Percentiles rank a stretch among this genome's conserved stretches.
These are phyloP conservation scores for Blastobotrys americana DNA, from an alignment of 805 yeast species.

Conservation along the genomic window DNA sequence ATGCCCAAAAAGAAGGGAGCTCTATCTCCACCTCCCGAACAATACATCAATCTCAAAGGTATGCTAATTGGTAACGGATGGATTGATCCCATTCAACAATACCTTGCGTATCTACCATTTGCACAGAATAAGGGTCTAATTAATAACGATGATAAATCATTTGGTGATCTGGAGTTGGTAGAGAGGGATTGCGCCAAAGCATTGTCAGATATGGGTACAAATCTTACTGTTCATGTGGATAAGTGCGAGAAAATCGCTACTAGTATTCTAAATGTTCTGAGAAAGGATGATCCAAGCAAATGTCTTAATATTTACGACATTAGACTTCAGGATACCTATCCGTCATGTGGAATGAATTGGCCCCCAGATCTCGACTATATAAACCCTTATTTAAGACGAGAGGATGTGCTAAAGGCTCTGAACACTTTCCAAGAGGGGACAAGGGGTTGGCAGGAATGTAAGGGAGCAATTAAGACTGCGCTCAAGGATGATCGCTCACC, in stretches of 20 bases:
- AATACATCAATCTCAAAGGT: slow-evolving; percentile 46
- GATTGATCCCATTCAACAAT: slow-evolving; percentile 83
- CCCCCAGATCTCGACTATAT: slow-evolving; percentile 55
- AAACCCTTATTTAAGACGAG: slow-evolving; percentile 42
- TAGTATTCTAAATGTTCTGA: slow-evolving; percentile 28
- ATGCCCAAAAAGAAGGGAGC: slow-evolving; percentile 5
- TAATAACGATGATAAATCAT: slow-evolving; percentile 22
- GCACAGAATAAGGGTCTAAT: slow-evolving; percentile 54
- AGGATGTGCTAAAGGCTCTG: slow-evolving; percentile 43
- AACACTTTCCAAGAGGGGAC: slow-evolving; percentile 38
- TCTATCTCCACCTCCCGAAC: neutral
- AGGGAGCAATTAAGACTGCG: slow-evolving; percentile 44
- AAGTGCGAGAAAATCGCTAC: slow-evolving; percentile 39
- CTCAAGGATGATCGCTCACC: slow-evolving; percentile 46
- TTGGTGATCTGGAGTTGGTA: slow-evolving; percentile 16
- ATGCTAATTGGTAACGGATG: slow-evolving; percentile 87
- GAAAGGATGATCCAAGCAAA: slow-evolving; percentile 28
- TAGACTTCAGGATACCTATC: slow-evolving; percentile 61
- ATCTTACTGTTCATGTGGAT: slow-evolving; percentile 18
- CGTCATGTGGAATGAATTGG: slow-evolving; percentile 91
- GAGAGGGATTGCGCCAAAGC: slow-evolving; percentile 24
- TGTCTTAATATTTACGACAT: slow-evolving; percentile 85
- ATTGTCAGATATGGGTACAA: slow-evolving; percentile 18
- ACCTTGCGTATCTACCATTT: slow-evolving; percentile 71
- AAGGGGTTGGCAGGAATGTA: slow-evolving; percentile 73